A percentile compares a stretch with the other conserved stretches of the same genome.
Conservation (phyloP, 495 filamentous ascomycete genomes). For the Talaromyces nanjingensis region DNA sequence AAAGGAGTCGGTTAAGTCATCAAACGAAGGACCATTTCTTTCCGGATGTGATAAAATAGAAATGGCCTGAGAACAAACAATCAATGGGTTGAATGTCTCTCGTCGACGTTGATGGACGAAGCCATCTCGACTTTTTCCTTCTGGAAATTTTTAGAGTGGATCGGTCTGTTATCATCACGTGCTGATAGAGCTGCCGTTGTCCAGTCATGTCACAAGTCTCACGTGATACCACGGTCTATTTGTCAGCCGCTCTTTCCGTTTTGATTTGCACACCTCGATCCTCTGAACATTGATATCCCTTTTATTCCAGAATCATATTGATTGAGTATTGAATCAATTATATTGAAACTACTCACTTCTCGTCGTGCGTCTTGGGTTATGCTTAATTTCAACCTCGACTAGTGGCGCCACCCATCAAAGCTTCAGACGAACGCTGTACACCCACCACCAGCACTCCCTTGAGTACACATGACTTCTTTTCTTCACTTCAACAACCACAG, state of each 20-base stretch:
- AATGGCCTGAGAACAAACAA: conserved; percentile 19
- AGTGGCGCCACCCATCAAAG: background rate
- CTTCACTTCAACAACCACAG: background rate
- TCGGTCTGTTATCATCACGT: conserved; percentile 38
- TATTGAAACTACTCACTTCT: background rate
- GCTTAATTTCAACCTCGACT: background rate
- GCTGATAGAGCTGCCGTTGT: conserved; percentile 27
- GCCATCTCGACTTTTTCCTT: conserved; percentile 1
- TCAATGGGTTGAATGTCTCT: conserved; percentile 11
- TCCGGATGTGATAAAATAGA: conserved; percentile 11
- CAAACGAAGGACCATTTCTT: conserved; percentile 10
- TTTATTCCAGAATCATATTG: too few relatives aligned
- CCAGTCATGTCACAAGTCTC: background rate
- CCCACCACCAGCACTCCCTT: background rate
- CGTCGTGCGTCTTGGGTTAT: background rate
- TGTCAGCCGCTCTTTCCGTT: background rate
- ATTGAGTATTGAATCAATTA: background rate
- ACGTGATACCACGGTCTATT: background rate
- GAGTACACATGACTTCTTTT: background rate
- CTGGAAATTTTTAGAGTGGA: conserved; percentile 45
- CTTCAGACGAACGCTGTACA: background rate
- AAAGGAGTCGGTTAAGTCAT: background rate
- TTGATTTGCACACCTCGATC: background rate
- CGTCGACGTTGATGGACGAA: conserved; percentile 11
- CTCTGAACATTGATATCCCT: background rate